Conservation (phyloP, 257 asterid genomes). For the Cynanchum wilfordii region DNA sequence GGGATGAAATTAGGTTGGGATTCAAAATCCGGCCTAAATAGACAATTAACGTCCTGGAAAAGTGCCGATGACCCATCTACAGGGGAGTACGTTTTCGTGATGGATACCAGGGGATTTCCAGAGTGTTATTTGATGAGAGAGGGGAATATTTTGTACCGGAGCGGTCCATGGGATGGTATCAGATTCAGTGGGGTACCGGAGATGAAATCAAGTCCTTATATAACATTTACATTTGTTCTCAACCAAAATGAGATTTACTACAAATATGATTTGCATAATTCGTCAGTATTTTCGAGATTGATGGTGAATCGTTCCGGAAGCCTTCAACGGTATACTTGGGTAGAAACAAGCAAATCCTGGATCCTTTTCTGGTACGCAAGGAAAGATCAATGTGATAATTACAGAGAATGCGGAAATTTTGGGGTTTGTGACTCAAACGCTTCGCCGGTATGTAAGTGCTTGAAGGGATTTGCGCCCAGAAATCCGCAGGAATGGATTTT, state of each 20-base stretch:
- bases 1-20: slow-evolving; percentile 99
- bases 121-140: slow-evolving; percentile 36
- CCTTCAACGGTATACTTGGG: slow-evolving; percentile 62
- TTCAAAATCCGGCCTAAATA: slow-evolving; percentile 45
- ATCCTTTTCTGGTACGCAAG: slow-evolving; percentile 72
- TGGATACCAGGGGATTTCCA: slow-evolving; percentile 56
- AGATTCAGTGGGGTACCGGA: slow-evolving; percentile 90
- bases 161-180: slow-evolving; percentile 91
- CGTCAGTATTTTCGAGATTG: slow-evolving; percentile 54
- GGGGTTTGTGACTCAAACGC: slow-evolving; percentile 69
- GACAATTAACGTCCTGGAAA: slow-evolving; percentile 68
- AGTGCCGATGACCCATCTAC: slow-evolving; percentile 53
- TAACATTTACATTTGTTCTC: slow-evolving; percentile 40
- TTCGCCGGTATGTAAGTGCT: slow-evolving; percentile 72
- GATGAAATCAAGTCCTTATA: slow-evolving; percentile 46
- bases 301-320: slow-evolving; percentile 25
- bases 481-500: slow-evolving; percentile 61
- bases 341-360: slow-evolving; percentile 48
- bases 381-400: slow-evolving; percentile 73
- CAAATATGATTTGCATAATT: slow-evolving; percentile 33
- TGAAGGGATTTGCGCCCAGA: slow-evolving; percentile 55
- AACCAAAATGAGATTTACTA: slow-evolving; percentile 37
- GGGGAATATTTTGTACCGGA: slow-evolving; percentile 35
- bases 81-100: slow-evolving; percentile 64
- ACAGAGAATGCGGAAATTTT: slow-evolving; percentile 57